Conservation (phyloP, 176 grass and related monocot genomes). For the maize (Zea mays) region DNA sequence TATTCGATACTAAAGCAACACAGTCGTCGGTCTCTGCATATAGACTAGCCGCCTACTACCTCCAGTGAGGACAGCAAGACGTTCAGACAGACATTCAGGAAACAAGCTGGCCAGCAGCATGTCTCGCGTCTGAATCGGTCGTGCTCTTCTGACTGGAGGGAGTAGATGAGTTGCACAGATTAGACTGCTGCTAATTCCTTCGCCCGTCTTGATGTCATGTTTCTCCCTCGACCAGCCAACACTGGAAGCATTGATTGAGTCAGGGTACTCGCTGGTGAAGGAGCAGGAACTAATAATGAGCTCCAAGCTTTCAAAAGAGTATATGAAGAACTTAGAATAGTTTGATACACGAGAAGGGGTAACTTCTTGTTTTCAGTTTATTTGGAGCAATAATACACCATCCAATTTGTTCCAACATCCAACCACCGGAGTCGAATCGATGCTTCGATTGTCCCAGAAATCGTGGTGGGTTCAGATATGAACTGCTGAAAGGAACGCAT, state of each 20-base stretch:
- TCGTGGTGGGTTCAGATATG: constrained; percentile 23
- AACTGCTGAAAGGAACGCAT: neutral
- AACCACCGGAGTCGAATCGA: no score
- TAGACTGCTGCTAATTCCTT: neutral
- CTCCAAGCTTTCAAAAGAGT: constrained; percentile 82
- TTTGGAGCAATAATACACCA: neutral
- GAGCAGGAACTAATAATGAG: constrained; percentile 82
- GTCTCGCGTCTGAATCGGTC: neutral
- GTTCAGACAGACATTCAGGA: neutral
- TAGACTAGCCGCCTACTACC: neutral
- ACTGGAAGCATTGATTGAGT: constrained; percentile 65
- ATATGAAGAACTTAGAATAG: constrained; percentile 89
- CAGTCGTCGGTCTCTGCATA: neutral
- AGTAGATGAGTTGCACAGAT: neutral
- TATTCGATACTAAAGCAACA: constrained; percentile 31
- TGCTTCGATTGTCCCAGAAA: neutral
- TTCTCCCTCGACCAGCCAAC: constrained; percentile 53
- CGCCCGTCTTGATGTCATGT: neutral
- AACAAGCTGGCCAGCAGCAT: neutral
- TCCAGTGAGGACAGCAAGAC: neutral
- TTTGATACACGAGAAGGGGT: neutral
- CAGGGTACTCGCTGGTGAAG: constrained; percentile 61
- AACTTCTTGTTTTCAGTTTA: neutral
- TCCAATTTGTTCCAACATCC: neutral
- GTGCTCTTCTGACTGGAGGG: neutral